Evolutionary conservation across 768 basidiomycete species (phyloP).

Genomic region (Boletus reticuloceps): DNA sequence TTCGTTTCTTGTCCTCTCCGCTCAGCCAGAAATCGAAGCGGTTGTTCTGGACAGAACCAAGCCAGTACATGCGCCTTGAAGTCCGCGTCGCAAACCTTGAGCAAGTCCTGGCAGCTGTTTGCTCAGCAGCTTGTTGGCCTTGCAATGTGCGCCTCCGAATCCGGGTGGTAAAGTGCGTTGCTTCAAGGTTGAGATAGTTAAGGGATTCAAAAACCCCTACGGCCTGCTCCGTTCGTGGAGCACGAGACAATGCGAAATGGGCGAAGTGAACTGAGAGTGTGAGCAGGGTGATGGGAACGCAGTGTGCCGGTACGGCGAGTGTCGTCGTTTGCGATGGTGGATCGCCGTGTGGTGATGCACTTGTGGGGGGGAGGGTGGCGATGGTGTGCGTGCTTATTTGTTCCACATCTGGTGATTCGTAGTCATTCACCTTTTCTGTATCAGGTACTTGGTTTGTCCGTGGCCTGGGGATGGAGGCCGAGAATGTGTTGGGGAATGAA

Average conservation of each 20-base stretch:
- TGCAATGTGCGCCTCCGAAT: constrained; percentile 41
- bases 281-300: constrained; percentile 25
- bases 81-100: constrained; percentile 41
- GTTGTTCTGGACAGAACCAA: constrained; percentile 38
- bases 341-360: constrained; percentile 1
- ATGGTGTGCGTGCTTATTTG: not conserved
- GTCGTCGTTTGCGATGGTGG: constrained; percentile 5
- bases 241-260: constrained; percentile 35
- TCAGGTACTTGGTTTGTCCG: not conserved
- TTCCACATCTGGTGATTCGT: not conserved
- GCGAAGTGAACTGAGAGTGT: constrained; percentile 38
- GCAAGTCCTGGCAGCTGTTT: constrained; percentile 54
- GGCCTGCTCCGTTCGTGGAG: constrained; percentile 42
- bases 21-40: constrained; percentile 39
- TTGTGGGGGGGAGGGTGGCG: constrained; percentile 1
- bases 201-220: constrained; percentile 79
- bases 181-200: constrained; percentile 65
- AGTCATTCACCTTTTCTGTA: not conserved
- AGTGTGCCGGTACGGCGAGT: constrained; percentile 5
- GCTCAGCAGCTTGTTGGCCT: constrained; percentile 44
- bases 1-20: constrained; percentile 27
- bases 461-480: constrained; percentile 30
- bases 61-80: constrained; percentile 50
- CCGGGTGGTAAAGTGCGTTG: constrained; percentile 49
- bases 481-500: constrained; percentile 30